Evolutionary conservation across 192 early-diverging fungal genomes (phyloP).

Genomic region (Mortierella hygrophila): DNA sequence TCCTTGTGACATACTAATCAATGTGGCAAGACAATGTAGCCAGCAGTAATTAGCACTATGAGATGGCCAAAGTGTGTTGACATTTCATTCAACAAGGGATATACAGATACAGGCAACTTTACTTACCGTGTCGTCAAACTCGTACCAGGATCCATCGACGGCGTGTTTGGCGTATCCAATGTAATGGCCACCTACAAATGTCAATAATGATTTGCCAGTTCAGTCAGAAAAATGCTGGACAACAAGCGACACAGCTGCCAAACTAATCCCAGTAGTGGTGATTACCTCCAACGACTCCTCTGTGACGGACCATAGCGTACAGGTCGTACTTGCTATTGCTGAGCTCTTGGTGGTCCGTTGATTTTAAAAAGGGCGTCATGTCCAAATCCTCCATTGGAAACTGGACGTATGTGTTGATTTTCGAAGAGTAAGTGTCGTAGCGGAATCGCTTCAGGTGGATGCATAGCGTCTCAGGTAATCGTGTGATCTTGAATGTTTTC

Average conservation of each 20-base stretch:
- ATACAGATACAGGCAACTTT: neutral
- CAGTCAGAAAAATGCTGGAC: neutral
- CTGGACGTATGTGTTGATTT: slow-evolving; percentile 60
- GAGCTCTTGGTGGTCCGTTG: slow-evolving; percentile 32
- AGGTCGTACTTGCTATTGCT: slow-evolving; percentile 51
- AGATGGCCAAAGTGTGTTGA: neutral
- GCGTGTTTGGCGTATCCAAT: slow-evolving; percentile 57
- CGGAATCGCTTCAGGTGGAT: slow-evolving; percentile 59
- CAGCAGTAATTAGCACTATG: neutral
- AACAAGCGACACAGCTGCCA: no score
- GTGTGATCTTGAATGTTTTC: slow-evolving; percentile 54
- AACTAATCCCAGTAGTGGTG: neutral
- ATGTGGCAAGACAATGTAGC: neutral
- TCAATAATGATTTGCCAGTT: neutral
- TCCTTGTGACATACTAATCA: slow-evolving; percentile 53
- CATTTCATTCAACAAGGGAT: neutral
- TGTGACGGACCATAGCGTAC: slow-evolving; percentile 56
- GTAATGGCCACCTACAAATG: slow-evolving; percentile 54
- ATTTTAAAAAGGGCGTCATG: slow-evolving; percentile 57
- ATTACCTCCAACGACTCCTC: slow-evolving; percentile 56
- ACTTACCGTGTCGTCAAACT: slow-evolving; percentile 62
- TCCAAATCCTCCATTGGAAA: slow-evolving; percentile 60
- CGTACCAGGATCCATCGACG: slow-evolving; percentile 54
- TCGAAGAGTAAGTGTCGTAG: slow-evolving; percentile 56
- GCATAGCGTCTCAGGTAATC: slow-evolving; percentile 55